Evolutionary conservation across 495 filamentous ascomycete genomes (phyloP).

Genomic region (Bryoglossum gracile): DNA sequence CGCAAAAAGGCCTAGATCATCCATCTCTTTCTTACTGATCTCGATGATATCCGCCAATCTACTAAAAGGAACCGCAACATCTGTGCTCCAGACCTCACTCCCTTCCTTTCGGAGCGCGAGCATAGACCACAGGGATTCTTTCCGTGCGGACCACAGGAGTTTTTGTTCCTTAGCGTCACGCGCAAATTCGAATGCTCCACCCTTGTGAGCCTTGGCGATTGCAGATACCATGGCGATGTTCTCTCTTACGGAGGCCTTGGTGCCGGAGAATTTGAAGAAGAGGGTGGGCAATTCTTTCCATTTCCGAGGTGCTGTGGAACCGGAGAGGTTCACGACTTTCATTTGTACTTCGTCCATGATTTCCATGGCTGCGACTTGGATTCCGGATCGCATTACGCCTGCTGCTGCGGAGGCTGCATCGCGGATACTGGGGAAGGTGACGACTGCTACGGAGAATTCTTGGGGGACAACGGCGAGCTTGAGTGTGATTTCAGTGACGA

Average conservation of each 20-base stretch:
- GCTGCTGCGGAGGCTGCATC: slow-evolving; percentile 65
- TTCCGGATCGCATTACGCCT: slow-evolving; percentile 60
- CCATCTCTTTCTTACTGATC: slow-evolving; percentile 81
- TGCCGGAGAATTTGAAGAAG: slow-evolving; percentile 81
- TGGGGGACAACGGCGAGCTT: slow-evolving; percentile 70
- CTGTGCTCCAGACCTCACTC: slow-evolving; percentile 65
- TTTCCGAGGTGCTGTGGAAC: slow-evolving; percentile 53
- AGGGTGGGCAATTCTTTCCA: slow-evolving; percentile 75
- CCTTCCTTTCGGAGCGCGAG: slow-evolving; percentile 55
- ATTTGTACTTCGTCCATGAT: slow-evolving; percentile 82
- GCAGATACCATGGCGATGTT: slow-evolving; percentile 57
- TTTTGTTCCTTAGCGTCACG: slow-evolving; percentile 58
- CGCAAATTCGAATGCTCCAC: slow-evolving; percentile 69
- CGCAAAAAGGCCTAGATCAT: slow-evolving; percentile 75
- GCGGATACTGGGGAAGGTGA: slow-evolving; percentile 64
- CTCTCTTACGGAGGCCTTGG: slow-evolving; percentile 59
- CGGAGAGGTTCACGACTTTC: slow-evolving; percentile 66
- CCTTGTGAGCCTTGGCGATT: slow-evolving; percentile 54
- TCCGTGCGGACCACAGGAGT: slow-evolving; percentile 67
- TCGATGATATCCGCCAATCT: slow-evolving; percentile 85
- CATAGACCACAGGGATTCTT: slow-evolving; percentile 71
- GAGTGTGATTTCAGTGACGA: slow-evolving; percentile 70
- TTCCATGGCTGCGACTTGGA: slow-evolving; percentile 74
- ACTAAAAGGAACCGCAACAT: slow-evolving; percentile 85
- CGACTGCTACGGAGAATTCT: slow-evolving; percentile 67